These are phyloP conservation scores for Myxozyma neotropica DNA, from an alignment of 805 yeast species.

Conservation along the genomic window DNA sequence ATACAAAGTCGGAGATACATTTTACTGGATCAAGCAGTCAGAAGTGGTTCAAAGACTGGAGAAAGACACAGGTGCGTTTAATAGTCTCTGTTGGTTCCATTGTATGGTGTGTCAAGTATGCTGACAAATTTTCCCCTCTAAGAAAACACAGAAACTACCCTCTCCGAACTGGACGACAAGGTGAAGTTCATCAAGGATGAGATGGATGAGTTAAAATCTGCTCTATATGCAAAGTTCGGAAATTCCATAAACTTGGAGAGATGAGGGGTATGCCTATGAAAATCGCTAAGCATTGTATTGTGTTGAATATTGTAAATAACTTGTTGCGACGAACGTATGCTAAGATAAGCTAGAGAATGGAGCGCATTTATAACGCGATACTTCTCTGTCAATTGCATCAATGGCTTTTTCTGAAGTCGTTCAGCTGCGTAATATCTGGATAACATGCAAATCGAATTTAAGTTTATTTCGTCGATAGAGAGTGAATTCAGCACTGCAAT, in stretches of 20 bases:
- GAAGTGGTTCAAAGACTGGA: conserved; percentile 73
- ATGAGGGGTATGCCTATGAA: conserved; percentile 2
- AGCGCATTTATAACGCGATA: too few relatives aligned
- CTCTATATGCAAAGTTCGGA: conserved; percentile 88
- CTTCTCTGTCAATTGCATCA: too few relatives aligned
- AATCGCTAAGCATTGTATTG: too few relatives aligned
- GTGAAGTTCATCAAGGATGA: conserved; percentile 57
- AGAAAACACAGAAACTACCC: conserved; percentile 51
- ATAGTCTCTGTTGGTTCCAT: neutral
- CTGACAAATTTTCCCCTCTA: neutral
- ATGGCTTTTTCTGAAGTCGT: too few relatives aligned
- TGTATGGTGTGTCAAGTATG: too few relatives aligned
- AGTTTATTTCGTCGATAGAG: too few relatives aligned
- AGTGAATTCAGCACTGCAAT: too few relatives aligned
- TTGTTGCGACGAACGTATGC: too few relatives aligned
- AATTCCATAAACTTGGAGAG: conserved; percentile 82
- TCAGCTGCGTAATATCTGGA: too few relatives aligned
- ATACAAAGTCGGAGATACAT: conserved; percentile 79
- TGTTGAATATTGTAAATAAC: too few relatives aligned
- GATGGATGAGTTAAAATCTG: conserved; percentile 64
- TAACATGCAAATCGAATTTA: too few relatives aligned
- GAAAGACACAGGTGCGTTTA: conserved; percentile 50
- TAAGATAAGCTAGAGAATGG: too few relatives aligned
- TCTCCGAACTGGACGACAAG: conserved; percentile 51
- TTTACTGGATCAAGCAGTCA: conserved; percentile 66